Base-by-base conservation (phyloP, 768 basidiomycete species). In the Lactifluus hygrophoroides region DNA sequence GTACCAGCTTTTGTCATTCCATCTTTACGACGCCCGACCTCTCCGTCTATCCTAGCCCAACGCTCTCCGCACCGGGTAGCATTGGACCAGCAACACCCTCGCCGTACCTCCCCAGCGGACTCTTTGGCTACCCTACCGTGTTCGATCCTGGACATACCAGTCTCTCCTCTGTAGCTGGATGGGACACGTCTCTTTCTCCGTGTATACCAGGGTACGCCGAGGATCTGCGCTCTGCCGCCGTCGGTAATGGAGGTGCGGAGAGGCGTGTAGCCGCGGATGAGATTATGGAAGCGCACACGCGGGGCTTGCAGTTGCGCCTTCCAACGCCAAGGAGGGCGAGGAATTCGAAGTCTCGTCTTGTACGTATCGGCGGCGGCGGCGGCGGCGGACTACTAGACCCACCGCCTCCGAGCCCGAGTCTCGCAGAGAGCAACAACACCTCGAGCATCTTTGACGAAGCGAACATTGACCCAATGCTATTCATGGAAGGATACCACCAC, bases 391-490 rank as follows among this genome's bases (percentile, higher is more conserved):
- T 42, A 23, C 6, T 25, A 10, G 49, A 34, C n/a, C 52, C 34
- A 8, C 35, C n/a, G 3, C 5, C 10, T 5, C 32, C 32, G 10
- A 32, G 32, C 32, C 28, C n/a, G 3, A 6, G 19, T 5, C 4
- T 37, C 17, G 42, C 16, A 17, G 17, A 6, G 6, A 46, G 32
- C 32, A 32, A 32, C 32, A 32, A 10, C 32, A 32, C 5, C 32
- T 28, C 21, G 44, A 30, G 42, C 48, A 11, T 21, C 35, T 2
- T 14, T 25, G 23, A 48, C 30, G 19, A 51, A 19, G 13, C 21
- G 25, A 19, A 58, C 55, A 57, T 62, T 34, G 63, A 64, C 56
- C 63, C 63, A 21, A 23, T 30, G 19, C 43, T 64, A 5, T 43
- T 64, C 43, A 27, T 50, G 47, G 44, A 54, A 17, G 27, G 28